Base-by-base conservation (phyloP, 2,329 filamentous ascomycete genomes). In the Botrytis pseudocinerea region DNA sequence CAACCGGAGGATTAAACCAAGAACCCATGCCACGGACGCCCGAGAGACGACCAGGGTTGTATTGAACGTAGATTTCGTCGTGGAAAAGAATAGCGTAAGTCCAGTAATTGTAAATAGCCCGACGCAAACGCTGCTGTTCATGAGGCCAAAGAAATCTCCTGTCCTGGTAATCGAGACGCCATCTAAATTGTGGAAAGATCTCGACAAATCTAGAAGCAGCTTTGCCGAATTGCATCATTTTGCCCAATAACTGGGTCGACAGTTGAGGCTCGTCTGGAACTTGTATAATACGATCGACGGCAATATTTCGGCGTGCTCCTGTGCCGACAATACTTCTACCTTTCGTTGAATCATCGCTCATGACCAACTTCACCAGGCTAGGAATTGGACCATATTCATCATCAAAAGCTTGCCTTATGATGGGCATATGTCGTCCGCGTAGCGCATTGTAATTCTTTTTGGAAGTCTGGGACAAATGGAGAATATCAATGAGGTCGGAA, bases 61-160 rank as follows among this genome's bases (percentile, higher is more conserved):
- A 79, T 63, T 77, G 75, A 7, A 76, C 77, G 74, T 77, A 80
- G n/a, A 74, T 73, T 28, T 77, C 75, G n/a, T 79, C 78, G 59
- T 80, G 78, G 60, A 80, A 81, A 35, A 80, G 76, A 16, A 70
- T 77, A 14, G 78, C 77, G 48, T 81, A 81, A 25, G 76, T 80
- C 80, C 80, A 81, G 61, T 78, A 77, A 38, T 77, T 76, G 70
- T 81, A 81, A 42, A 81, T 75, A 7, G 79, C 80, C 69, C 71
- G 51, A 20, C 79, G 75, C 28, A 81, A 70, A 20, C 79, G 76
- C 32, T 76, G 68, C 54, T 77, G 77, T 73, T 81, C 80, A 54
- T 78, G 75, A 2, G 63, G 51, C 28, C 73, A 71, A 42, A 81
- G 76, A 20, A 80, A 73, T 25, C 80, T 78, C 25, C 80, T 76